These are phyloP conservation scores for Didymella exigua DNA, from an alignment of 2,329 filamentous ascomycete species.

Conservation along the genomic window DNA sequence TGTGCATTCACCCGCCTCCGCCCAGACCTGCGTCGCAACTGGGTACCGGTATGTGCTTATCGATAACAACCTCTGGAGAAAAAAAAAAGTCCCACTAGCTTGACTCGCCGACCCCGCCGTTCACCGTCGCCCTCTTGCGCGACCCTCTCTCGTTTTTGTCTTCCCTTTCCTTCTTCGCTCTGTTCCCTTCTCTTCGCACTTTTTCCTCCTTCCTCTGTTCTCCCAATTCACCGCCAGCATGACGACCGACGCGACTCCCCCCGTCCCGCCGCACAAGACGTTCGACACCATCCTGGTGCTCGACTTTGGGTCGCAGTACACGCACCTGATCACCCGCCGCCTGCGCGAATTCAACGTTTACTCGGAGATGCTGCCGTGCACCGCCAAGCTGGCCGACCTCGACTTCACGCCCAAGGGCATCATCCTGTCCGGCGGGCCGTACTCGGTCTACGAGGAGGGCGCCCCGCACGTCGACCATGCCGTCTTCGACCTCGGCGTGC, in stretches of 20 bases:
- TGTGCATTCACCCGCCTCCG: conserved; percentile 2
- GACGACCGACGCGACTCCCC: conserved; percentile 49
- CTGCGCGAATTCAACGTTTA: conserved; percentile 81
- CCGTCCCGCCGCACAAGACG: conserved; percentile 55
- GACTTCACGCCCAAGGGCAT: conserved; percentile 82
- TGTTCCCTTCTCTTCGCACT: not conserved
- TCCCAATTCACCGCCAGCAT: conserved; percentile 35
- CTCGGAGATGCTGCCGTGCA: conserved; percentile 87
- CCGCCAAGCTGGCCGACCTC: conserved; percentile 77
- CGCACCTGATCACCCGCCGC: conserved; percentile 75
- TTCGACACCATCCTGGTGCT: conserved; percentile 74
- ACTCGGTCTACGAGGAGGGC: conserved; percentile 80
- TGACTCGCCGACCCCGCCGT: conserved; percentile 19
- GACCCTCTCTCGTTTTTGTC: conserved; percentile 5
- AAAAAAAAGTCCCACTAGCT: conserved; percentile 5
- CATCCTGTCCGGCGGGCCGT: conserved; percentile 74
- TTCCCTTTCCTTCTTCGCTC: conserved; percentile 9
- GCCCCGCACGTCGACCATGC: conserved; percentile 82
- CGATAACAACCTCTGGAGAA: conserved; percentile 11
- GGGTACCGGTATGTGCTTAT: conserved; percentile 11
- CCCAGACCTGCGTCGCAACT: conserved; percentile 1
- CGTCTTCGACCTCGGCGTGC: conserved; percentile 75
- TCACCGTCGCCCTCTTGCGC: conserved; percentile 11
- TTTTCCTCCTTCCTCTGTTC: not conserved
- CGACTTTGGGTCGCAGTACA: conserved; percentile 75